Conservation (phyloP, 805 yeast genomes). For the Yarrowia yakushimensis region DNA sequence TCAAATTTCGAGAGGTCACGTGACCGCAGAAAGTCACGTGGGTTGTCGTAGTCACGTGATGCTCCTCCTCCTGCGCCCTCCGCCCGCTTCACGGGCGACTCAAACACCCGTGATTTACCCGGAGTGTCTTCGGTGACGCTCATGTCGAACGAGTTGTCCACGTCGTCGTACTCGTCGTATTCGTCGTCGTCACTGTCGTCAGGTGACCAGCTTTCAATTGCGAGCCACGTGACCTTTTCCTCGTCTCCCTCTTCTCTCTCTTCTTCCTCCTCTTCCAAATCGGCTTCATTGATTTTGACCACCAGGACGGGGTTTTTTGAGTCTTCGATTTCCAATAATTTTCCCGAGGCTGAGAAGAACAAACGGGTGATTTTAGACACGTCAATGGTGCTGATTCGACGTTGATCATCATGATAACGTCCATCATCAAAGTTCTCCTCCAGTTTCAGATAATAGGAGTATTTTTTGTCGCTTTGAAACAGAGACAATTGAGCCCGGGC, state of each 20-base stretch:
- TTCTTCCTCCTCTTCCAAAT: constrained; percentile 25
- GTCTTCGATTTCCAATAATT: constrained; percentile 58
- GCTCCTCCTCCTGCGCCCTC: not conserved
- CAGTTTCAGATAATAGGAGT: constrained; percentile 46
- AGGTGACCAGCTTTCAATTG: constrained; percentile 43
- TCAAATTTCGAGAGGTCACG: not conserved
- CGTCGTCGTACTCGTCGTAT: constrained; percentile 29
- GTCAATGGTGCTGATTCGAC: constrained; percentile 39
- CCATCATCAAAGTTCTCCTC: constrained; percentile 64
- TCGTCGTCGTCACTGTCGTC: constrained; percentile 49
- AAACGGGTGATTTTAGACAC: constrained; percentile 47
- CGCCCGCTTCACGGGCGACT: not conserved
- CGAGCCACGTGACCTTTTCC: constrained; percentile 13
- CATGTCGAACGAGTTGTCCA: constrained; percentile 35
- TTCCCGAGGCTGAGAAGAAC: constrained; percentile 70
- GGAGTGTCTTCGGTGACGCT: constrained; percentile 33
- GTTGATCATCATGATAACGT: constrained; percentile 64
- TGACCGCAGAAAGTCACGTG: not conserved
- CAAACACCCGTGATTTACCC: not conserved
- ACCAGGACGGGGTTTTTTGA: constrained; percentile 63
- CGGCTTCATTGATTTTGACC: constrained; percentile 44
- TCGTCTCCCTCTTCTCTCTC: constrained; percentile 27
- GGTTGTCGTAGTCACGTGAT: constrained; percentile 3
- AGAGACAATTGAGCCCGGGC: constrained; percentile 50
- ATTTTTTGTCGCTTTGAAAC: constrained; percentile 31